Percentiles rank a stretch among this genome's conserved stretches.
Evolutionary conservation across 1,139 yeast genomes (phyloP).

Genomic region (Suhomyces bolitotheri): DNA sequence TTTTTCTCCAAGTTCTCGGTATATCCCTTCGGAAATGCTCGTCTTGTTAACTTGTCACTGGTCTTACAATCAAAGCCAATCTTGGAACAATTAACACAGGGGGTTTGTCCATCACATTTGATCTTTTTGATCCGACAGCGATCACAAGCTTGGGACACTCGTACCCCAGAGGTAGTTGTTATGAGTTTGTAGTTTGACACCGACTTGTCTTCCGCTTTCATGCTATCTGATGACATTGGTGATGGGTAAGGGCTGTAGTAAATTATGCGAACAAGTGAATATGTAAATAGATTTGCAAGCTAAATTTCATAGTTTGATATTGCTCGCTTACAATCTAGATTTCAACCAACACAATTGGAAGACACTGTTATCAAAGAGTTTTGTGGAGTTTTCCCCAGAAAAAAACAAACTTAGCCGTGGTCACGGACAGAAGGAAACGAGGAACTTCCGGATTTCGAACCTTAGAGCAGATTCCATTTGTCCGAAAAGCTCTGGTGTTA

Average conservation of each 20-base stretch:
- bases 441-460: background rate
- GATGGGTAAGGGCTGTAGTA: background rate
- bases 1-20: slow-evolving; percentile 71
- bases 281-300: no score
- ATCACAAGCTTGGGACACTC: slow-evolving; percentile 80
- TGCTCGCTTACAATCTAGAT: no score
- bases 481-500: no score
- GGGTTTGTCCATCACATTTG: slow-evolving; percentile 71
- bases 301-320: no score
- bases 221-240: slow-evolving; percentile 3
- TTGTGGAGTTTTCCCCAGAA: background rate
- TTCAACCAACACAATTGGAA: background rate
- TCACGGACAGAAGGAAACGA: background rate
- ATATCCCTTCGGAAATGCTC: slow-evolving; percentile 57
- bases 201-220: slow-evolving; percentile 14
- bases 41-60: slow-evolving; percentile 67
- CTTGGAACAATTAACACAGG: slow-evolving; percentile 66
- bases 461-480: no score
- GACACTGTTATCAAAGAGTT: background rate
- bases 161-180: slow-evolving; percentile 39
- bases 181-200: slow-evolving; percentile 38
- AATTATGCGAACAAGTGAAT: background rate
- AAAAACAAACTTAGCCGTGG: background rate
- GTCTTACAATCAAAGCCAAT: slow-evolving; percentile 69
- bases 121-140: slow-evolving; percentile 75